These are phyloP conservation scores for Garcia nutans DNA, from an alignment of 345 rosid species.

Conservation along the genomic window DNA sequence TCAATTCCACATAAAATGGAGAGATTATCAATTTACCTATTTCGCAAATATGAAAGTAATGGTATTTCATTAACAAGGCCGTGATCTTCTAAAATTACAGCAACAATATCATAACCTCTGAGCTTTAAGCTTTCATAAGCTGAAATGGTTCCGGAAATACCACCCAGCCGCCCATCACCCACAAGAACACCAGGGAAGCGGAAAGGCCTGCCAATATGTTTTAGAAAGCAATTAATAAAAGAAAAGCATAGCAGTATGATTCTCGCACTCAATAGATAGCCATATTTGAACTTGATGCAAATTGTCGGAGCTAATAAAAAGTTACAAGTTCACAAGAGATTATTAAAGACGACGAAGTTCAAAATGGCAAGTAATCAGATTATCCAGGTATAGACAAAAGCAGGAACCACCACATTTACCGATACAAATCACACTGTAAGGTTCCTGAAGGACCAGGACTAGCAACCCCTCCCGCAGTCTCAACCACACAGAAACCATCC, in stretches of 20 bases:
- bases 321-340: too few relatives aligned
- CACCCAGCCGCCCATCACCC: slow-evolving; percentile 94
- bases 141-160: slow-evolving; percentile 90
- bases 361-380: neutral
- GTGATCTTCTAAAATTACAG: slow-evolving; percentile 79
- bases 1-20: neutral
- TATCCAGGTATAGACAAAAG: neutral
- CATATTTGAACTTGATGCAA: neutral
- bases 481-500: slow-evolving; percentile 61
- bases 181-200: slow-evolving; percentile 89
- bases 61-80: slow-evolving; percentile 85
- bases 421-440: slow-evolving; percentile 85
- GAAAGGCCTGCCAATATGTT: slow-evolving; percentile 56
- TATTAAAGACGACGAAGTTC: neutral
- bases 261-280: neutral
- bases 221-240: slow-evolving; percentile 6
- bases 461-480: slow-evolving; percentile 96
- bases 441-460: slow-evolving; percentile 90
- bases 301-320: neutral
- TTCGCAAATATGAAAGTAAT: slow-evolving; percentile 60
- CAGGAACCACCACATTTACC: slow-evolving; percentile 38
- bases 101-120: slow-evolving; percentile 82
- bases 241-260: neutral
- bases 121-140: slow-evolving; percentile 83
- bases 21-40: slow-evolving; percentile 44